Percentiles rank a stretch among this genome's conserved stretches.
phyloP scores from a whole-genome alignment of 192 early-diverging fungal genomes.

The Phlyctochytrium planicorne region DNA sequence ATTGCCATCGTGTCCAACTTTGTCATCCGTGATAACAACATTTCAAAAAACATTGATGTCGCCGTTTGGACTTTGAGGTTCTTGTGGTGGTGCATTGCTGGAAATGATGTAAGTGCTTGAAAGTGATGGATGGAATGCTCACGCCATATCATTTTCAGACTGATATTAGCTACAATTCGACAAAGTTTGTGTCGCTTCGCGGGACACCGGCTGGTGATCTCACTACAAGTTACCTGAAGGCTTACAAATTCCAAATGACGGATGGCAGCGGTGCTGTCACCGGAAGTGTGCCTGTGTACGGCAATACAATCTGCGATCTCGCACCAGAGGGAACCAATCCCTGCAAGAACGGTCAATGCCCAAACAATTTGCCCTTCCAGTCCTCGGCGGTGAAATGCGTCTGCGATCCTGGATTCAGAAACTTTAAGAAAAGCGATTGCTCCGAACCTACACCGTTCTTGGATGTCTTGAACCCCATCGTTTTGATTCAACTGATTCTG shows the following conservation, averaged over 20 bases:
- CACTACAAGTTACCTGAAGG: neutral
- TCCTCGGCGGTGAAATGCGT: neutral
- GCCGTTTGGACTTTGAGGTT: slow-evolving; percentile 2
- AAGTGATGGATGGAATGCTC: no score
- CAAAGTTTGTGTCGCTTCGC: neutral
- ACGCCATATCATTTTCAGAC: no score
- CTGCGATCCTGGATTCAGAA: slow-evolving; percentile 11
- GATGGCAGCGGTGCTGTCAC: neutral
- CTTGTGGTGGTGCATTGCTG: slow-evolving; percentile 11
- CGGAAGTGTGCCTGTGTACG: slow-evolving; percentile 14
- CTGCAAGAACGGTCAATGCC: slow-evolving; percentile 16
- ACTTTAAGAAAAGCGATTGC: neutral
- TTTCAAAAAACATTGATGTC: neutral
- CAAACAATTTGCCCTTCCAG: slow-evolving; percentile 10
- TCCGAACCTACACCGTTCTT: slow-evolving; percentile 8
- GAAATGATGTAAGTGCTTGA: no score
- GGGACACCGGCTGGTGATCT: slow-evolving; percentile 4
- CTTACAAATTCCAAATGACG: neutral
- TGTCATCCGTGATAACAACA: slow-evolving; percentile 8
- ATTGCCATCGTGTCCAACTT: slow-evolving; percentile 10
- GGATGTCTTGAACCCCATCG: neutral
- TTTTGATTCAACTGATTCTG: neutral
- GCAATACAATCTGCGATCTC: slow-evolving; percentile 11
- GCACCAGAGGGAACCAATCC: neutral
- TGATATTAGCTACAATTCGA: neutral